phyloP scores from a whole-genome alignment of 2,329 filamentous ascomycete species.

The Fusarium sp. region DNA sequence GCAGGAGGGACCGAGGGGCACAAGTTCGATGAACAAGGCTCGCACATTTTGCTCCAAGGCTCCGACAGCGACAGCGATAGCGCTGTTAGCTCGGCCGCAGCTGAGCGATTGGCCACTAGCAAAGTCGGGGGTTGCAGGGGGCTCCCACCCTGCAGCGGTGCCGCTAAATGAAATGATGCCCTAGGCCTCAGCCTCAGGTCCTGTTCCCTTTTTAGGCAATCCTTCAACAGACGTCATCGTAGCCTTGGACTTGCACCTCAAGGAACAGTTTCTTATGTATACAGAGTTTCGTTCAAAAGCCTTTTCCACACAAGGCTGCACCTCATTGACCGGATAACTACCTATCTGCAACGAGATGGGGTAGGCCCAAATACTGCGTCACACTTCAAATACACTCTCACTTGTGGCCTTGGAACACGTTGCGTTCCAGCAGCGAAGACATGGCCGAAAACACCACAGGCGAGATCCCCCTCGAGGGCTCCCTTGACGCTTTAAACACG shows the following conservation, averaged over 20 bases:
- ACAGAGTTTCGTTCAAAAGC: no score
- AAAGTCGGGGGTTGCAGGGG: constrained; percentile 11
- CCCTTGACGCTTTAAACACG: constrained; percentile 51
- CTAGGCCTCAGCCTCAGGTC: constrained; percentile 16
- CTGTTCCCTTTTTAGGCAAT: constrained; percentile 1
- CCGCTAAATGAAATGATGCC: constrained; percentile 7
- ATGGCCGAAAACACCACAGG: constrained; percentile 48
- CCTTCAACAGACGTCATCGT: constrained; percentile 27
- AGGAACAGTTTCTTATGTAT: no score
- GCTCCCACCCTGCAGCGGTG: constrained; percentile 1
- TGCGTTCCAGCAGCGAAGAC: constrained; percentile 24
- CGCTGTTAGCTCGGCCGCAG: constrained; percentile 5
- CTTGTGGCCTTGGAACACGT: constrained; percentile 41
- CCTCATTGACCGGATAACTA: not conserved
- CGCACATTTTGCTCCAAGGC: constrained; percentile 15
- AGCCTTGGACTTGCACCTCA: no score
- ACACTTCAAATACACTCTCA: constrained; percentile 4
- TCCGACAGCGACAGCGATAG: constrained; percentile 13
- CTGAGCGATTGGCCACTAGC: constrained; percentile 25
- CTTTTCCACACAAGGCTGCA: not conserved
- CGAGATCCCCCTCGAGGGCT: constrained; percentile 26
- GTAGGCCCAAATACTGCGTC: no score
- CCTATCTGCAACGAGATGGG: constrained; percentile 1
- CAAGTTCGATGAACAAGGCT: constrained; percentile 26
- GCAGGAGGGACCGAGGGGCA: constrained; percentile 34